Evolutionary conservation across 1,284 basidiomycete species (phyloP).

Genomic region (Ceratobasidium sp.): DNA sequence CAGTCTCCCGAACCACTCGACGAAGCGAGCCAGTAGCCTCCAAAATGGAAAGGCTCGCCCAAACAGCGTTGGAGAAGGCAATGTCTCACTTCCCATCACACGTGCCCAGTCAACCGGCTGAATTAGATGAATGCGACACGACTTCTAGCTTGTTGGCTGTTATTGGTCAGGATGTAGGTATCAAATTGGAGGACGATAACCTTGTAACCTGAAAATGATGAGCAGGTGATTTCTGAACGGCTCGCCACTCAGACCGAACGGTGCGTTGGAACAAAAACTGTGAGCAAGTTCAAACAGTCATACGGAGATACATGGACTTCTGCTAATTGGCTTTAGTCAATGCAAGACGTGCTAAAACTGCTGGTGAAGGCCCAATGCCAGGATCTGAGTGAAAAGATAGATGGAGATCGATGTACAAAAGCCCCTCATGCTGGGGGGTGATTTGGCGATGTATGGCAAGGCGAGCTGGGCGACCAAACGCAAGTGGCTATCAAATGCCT

Average conservation of each 20-base stretch:
- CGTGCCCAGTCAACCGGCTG: background rate
- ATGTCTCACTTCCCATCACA: background rate
- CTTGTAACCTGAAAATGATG: too few species aligned
- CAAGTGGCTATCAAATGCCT: conserved; percentile 19
- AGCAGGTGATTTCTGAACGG: background rate
- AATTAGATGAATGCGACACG: background rate
- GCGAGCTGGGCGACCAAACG: background rate
- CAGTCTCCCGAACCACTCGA: background rate
- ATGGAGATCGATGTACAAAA: background rate
- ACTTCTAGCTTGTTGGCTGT: background rate
- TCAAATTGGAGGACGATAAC: too few species aligned
- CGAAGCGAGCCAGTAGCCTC: background rate
- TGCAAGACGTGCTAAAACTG: background rate
- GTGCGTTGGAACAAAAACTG: background rate
- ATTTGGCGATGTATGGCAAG: conserved; percentile 14
- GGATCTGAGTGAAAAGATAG: background rate
- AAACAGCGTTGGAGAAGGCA: background rate
- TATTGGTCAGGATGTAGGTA: background rate
- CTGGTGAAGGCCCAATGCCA: background rate
- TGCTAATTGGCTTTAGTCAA: background rate
- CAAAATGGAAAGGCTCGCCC: background rate
- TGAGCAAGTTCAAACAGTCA: too few species aligned
- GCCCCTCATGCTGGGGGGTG: background rate
- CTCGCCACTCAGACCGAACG: background rate
- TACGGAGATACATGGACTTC: too few species aligned